These are phyloP conservation scores for Monosporascus sp. DNA, from an alignment of 2,329 filamentous ascomycete species.

Conservation along the genomic window DNA sequence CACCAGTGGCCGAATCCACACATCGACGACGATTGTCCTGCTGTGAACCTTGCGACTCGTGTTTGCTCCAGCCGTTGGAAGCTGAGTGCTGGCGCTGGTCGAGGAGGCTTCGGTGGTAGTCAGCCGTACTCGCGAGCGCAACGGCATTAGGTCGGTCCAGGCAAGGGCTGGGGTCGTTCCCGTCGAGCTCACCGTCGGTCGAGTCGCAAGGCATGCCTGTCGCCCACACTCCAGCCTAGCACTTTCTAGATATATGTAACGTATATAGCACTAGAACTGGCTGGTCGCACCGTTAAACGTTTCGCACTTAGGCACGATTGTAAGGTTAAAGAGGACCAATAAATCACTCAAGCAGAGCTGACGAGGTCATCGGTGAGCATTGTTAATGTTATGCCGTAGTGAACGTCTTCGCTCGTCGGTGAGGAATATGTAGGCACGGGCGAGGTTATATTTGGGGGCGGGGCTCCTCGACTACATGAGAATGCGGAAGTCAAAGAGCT, in stretches of 20 bases:
- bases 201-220: conserved; percentile 2
- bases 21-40: conserved; percentile 1
- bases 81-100: conserved; percentile 12
- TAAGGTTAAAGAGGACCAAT: not conserved
- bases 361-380: not conserved
- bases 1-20: too few species aligned
- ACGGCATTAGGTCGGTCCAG: conserved; percentile 9
- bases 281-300: too few species aligned
- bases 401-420: not conserved
- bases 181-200: conserved; percentile 4
- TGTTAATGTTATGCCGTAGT: not conserved
- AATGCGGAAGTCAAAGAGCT: too few species aligned
- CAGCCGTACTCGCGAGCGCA: conserved; percentile 14
- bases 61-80: not conserved
- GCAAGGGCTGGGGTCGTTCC: conserved; percentile 11
- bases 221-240: not conserved
- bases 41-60: conserved; percentile 5
- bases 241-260: too few species aligned
- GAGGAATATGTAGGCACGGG: not conserved
- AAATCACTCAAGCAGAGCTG: not conserved
- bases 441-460: not conserved
- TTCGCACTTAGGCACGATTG: too few species aligned
- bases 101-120: conserved; percentile 21
- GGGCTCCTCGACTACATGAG: too few species aligned
- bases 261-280: too few species aligned